phyloP scores from a whole-genome alignment of 495 filamentous ascomycete species.

The Talaromyces stipitatus region DNA sequence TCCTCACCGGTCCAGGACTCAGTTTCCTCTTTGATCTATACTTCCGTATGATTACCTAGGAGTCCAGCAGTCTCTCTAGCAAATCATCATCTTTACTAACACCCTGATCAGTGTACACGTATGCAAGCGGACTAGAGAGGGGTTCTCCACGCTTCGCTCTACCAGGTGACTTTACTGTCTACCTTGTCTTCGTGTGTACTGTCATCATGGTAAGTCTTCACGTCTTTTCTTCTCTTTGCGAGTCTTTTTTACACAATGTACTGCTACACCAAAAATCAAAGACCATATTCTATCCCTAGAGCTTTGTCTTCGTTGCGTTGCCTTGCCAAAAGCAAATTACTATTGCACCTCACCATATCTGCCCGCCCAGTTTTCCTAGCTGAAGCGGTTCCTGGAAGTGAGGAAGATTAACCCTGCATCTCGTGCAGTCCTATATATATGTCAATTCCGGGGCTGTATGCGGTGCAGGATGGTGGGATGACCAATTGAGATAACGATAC shows the following conservation, averaged over 20 bases:
- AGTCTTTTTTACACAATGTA: not conserved
- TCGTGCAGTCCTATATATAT: conserved; percentile 70
- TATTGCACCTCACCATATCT: conserved; percentile 72
- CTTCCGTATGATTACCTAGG: conserved; percentile 48
- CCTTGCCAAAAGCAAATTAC: not conserved
- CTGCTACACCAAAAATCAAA: not conserved
- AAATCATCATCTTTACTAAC: not conserved
- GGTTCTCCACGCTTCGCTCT: conserved; percentile 50
- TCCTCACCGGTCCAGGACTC: conserved; percentile 57
- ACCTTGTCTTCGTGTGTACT: conserved; percentile 52
- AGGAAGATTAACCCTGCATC: conserved; percentile 92
- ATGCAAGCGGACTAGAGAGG: conserved; percentile 54
- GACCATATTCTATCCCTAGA: conserved; percentile 7
- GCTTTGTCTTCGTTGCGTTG: conserved; percentile 4
- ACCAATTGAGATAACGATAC: conserved; percentile 72
- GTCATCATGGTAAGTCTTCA: conserved; percentile 54
- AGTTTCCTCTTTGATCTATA: conserved; percentile 75
- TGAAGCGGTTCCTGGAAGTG: conserved; percentile 96
- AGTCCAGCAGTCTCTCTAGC: not conserved
- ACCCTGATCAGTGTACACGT: conserved; percentile 50
- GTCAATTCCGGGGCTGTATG: conserved; percentile 58
- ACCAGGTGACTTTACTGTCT: conserved; percentile 64
- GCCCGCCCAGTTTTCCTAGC: conserved; percentile 83
- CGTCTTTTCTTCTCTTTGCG: not conserved
- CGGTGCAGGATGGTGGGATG: conserved; percentile 87